Evolutionary conservation across 495 filamentous ascomycete genomes (phyloP).

Genomic region (Lichina pygmaea): DNA sequence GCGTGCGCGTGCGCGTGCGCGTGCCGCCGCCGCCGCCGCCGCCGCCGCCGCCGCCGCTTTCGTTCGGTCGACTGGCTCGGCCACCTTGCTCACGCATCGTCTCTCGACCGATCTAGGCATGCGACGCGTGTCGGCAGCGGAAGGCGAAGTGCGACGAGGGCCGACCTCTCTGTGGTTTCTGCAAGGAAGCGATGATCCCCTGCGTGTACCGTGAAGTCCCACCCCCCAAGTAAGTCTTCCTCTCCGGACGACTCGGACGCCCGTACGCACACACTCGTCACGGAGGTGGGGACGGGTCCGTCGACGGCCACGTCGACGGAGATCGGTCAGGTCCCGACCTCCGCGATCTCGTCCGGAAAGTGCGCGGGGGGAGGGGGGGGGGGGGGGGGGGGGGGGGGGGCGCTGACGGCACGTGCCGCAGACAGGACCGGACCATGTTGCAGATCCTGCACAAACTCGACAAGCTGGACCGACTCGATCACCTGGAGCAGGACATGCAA

Average conservation of each 20-base stretch:
- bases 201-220: slow-evolving; percentile 41
- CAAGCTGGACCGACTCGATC: neutral
- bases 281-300: no score
- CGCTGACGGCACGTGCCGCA: slow-evolving; percentile 1
- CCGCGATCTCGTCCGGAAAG: neutral
- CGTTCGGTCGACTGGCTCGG: no score
- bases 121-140: slow-evolving; percentile 37
- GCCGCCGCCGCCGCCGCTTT: no score
- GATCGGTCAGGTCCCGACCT: neutral
- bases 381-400: neutral
- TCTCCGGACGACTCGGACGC: neutral
- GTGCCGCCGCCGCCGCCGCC: no score
- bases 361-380: neutral
- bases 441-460: slow-evolving; percentile 1
- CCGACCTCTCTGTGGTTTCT: slow-evolving; percentile 14
- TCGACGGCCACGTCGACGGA: no score
- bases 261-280: neutral
- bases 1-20: no score
- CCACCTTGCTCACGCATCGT: neutral
- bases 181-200: slow-evolving; percentile 23
- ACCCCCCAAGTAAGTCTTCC: slow-evolving; percentile 31
- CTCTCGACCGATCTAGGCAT: slow-evolving; percentile 20
- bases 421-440: slow-evolving; percentile 16
- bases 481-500: neutral
- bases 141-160: slow-evolving; percentile 46